These are phyloP conservation scores for Scedosporium boydii DNA, from an alignment of 2,329 filamentous ascomycete species.

Conservation along the genomic window DNA sequence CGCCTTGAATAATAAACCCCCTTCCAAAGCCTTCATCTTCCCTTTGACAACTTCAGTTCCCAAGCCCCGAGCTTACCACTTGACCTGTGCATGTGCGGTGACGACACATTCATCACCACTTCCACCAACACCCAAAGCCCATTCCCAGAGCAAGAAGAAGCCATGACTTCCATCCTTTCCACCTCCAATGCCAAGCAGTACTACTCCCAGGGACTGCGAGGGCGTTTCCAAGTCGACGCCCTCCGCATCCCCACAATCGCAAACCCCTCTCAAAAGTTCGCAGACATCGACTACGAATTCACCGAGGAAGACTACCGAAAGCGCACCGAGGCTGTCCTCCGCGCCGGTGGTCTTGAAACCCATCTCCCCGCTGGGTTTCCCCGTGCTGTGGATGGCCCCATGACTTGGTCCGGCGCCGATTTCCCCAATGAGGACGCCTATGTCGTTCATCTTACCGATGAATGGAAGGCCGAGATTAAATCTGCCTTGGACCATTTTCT, in stretches of 20 bases:
- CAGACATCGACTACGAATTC: constrained; percentile 10
- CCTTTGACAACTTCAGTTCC: too few relatives aligned
- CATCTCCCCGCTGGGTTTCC: constrained; percentile 8
- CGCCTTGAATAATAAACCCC: too few relatives aligned
- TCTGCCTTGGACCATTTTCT: constrained; percentile 8
- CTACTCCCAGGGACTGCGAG: constrained; percentile 6
- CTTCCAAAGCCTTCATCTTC: too few relatives aligned
- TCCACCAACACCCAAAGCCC: not conserved
- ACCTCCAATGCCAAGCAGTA: not conserved
- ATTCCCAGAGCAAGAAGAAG: not conserved
- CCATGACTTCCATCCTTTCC: constrained; percentile 4
- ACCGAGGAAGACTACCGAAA: constrained; percentile 8
- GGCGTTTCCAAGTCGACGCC: constrained; percentile 5
- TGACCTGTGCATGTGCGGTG: too few relatives aligned
- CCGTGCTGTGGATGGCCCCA: not conserved
- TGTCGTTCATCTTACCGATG: constrained; percentile 1
- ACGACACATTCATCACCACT: not conserved
- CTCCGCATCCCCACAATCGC: not conserved
- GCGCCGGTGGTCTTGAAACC: not conserved
- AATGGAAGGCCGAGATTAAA: constrained; percentile 7
- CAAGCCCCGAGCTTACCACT: too few relatives aligned
- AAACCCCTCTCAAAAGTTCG: not conserved
- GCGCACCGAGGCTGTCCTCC: constrained; percentile 8
- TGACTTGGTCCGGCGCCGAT: constrained; percentile 9
- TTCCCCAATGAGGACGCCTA: constrained; percentile 4